A percentile compares a stretch with the other conserved stretches of the same genome.
Conservation (phyloP, 768 basidiomycete genomes). For the Boletus rufocinnamomeus region DNA sequence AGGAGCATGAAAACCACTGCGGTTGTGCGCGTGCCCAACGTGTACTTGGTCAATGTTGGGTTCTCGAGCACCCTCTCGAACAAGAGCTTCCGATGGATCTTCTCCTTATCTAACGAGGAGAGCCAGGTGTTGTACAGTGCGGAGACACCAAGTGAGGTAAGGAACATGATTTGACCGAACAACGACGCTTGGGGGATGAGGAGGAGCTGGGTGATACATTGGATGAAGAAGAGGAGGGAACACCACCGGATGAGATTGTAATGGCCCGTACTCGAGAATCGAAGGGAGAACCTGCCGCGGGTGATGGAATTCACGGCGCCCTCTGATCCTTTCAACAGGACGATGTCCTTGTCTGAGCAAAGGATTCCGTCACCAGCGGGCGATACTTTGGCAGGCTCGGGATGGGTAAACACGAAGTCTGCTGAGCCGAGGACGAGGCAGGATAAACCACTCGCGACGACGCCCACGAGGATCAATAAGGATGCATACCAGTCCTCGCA, state of each 20-base stretch:
- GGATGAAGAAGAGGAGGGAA: too few relatives aligned
- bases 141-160: constrained; percentile 12
- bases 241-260: too few relatives aligned
- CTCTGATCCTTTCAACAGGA: background rate
- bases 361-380: too few relatives aligned
- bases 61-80: background rate
- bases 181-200: too few relatives aligned
- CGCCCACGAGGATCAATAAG: constrained; percentile 33
- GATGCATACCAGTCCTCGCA: constrained; percentile 31
- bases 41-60: background rate
- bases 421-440: too few relatives aligned
- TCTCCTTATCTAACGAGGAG: constrained; percentile 34
- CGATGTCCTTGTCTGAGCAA: background rate
- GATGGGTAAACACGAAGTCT: too few relatives aligned
- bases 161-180: too few relatives aligned
- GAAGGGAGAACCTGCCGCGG: background rate
- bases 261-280: too few relatives aligned
- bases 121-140: constrained; percentile 26
- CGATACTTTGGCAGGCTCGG: too few relatives aligned
- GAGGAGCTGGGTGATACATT: too few relatives aligned
- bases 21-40: background rate
- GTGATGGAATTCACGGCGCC: background rate
- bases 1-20: background rate
- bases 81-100: background rate
- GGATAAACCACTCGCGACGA: constrained; percentile 33